Conservation (phyloP, 177 flowering plant species). For the Vitis hybrid region DNA sequence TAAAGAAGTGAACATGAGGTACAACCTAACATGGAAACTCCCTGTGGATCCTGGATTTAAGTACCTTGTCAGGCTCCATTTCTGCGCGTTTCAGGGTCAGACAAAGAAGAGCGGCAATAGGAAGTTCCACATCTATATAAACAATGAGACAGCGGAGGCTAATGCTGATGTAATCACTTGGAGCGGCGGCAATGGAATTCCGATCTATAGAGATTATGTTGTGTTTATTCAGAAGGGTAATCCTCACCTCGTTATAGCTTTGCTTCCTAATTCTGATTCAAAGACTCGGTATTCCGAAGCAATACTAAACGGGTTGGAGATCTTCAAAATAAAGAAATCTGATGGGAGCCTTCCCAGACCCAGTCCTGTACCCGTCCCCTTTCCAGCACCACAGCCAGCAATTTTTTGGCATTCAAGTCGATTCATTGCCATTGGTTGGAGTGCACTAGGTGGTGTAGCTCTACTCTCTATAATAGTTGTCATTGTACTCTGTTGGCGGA, state of each 20-base stretch:
- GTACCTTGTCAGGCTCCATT: slow-evolving; percentile 26
- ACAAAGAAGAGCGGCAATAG: neutral
- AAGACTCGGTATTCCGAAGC: neutral
- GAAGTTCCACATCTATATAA: slow-evolving; percentile 12
- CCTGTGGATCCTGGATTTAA: slow-evolving; percentile 13
- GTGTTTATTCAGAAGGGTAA: neutral
- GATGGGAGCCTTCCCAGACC: neutral
- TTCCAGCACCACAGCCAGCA: neutral
- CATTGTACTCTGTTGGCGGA: neutral
- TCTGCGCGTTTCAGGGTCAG: slow-evolving; percentile 9
- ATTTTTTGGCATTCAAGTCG: too few relatives aligned
- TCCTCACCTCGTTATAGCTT: too few relatives aligned
- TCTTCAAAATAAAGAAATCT: neutral
- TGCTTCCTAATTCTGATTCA: neutral
- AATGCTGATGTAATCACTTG: slow-evolving; percentile 1
- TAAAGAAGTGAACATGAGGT: neutral
- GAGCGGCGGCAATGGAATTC: neutral
- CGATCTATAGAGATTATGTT: slow-evolving; percentile 10
- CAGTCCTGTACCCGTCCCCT: neutral
- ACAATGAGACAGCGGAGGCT: neutral
- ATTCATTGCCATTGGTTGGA: neutral
- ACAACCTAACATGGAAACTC: slow-evolving; percentile 19
- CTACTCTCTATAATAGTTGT: neutral
- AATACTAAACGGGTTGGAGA: slow-evolving; percentile 11
- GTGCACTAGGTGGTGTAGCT: neutral